phyloP scores from a whole-genome alignment of 208 protist species.

The Trypanosoma conorhini region DNA sequence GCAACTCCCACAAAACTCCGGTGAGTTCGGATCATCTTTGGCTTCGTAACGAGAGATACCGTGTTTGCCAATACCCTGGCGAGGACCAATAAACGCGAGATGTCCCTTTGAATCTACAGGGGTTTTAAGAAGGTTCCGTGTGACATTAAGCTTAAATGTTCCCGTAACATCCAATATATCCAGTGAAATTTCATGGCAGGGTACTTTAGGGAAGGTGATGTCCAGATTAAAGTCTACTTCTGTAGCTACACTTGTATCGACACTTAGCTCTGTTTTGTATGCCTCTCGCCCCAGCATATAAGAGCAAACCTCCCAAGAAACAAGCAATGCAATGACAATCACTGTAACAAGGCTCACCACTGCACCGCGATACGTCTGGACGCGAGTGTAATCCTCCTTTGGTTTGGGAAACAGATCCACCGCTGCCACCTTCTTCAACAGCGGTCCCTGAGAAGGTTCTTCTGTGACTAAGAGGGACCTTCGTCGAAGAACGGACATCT shows the following conservation, averaged over 20 bases:
- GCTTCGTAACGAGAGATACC: conserved; percentile 10
- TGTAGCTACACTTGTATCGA: conserved; percentile 47
- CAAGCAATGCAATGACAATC: conserved; percentile 42
- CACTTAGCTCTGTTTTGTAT: conserved; percentile 59
- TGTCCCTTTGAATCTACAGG: conserved; percentile 33
- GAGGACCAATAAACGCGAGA: conserved; percentile 31
- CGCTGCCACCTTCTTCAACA: conserved; percentile 28
- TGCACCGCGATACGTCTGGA: conserved; percentile 51
- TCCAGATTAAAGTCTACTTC: conserved; percentile 78
- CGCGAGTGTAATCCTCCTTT: conserved; percentile 59
- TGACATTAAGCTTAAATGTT: conserved; percentile 51
- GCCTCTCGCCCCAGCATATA: conserved; percentile 59
- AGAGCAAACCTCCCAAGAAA: conserved; percentile 49
- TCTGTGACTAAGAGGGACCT: background rate
- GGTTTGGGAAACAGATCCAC: conserved; percentile 69
- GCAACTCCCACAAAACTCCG: conserved; percentile 45
- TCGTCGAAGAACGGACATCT: conserved; percentile 31
- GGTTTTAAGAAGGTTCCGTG: conserved; percentile 56
- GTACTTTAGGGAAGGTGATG: conserved; percentile 64
- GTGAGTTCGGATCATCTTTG: conserved; percentile 7
- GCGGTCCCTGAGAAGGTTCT: background rate
- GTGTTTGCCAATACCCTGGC: conserved; percentile 14
- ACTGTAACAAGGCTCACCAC: conserved; percentile 50
- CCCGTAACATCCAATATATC: conserved; percentile 71
- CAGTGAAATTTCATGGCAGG: conserved; percentile 70